phyloP scores from a whole-genome alignment of 371 early-diverging fungal species.

The Gilbertella persicaria region DNA sequence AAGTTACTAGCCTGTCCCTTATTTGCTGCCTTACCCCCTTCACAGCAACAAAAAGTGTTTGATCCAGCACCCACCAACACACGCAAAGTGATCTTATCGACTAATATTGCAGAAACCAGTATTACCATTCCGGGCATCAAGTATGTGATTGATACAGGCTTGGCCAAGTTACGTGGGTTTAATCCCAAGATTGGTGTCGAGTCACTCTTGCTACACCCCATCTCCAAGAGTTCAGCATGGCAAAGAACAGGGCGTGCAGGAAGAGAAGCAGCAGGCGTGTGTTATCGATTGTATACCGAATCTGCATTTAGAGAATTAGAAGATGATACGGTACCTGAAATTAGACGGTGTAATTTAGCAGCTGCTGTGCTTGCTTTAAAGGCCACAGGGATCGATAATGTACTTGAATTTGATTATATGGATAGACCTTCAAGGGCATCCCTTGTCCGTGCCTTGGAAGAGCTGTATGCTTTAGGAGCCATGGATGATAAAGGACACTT shows the following conservation, averaged over 20 bases:
- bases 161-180: slow-evolving; percentile 96
- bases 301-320: slow-evolving; percentile 76
- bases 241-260: slow-evolving; percentile 96
- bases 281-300: slow-evolving; percentile 96
- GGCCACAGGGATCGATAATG: slow-evolving; percentile 88
- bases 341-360: slow-evolving; percentile 87
- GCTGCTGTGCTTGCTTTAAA: slow-evolving; percentile 86
- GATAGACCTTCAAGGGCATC: slow-evolving; percentile 83
- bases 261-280: slow-evolving; percentile 49
- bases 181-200: slow-evolving; percentile 95
- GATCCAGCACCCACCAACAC: slow-evolving; percentile 83
- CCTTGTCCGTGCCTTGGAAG: slow-evolving; percentile 81
- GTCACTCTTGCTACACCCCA: slow-evolving; percentile 81
- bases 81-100: slow-evolving; percentile 93
- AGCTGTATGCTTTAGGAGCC: slow-evolving; percentile 89
- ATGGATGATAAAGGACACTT: slow-evolving; percentile 81
- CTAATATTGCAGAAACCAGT: slow-evolving; percentile 99
- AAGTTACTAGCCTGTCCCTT: slow-evolving; percentile 70
- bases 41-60: slow-evolving; percentile 90
- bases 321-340: slow-evolving; percentile 93
- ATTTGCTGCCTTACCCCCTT: slow-evolving; percentile 93
- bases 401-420: slow-evolving; percentile 92
- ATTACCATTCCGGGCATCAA: slow-evolving; percentile 98
- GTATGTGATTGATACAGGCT: slow-evolving; percentile 98
- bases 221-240: slow-evolving; percentile 93